These are phyloP conservation scores for Trifolium subterraneum DNA, from an alignment of 306 rosid genomes.

Conservation along the genomic window DNA sequence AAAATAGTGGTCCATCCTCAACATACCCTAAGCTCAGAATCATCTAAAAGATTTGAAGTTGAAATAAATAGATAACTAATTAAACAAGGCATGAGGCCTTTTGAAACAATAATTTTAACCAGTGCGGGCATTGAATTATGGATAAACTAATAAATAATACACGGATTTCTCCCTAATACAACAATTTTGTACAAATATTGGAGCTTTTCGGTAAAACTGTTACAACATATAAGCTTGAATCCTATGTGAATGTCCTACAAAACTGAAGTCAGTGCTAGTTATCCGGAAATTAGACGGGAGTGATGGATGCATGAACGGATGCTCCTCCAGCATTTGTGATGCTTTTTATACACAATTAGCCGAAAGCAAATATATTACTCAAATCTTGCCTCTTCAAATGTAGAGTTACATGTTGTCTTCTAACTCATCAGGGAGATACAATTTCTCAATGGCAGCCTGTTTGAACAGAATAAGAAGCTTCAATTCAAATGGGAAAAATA, in stretches of 20 bases:
- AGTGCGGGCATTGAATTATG: neutral
- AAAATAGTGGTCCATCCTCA: neutral
- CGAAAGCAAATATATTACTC: slow-evolving; percentile 50
- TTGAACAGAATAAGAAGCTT: slow-evolving; percentile 33
- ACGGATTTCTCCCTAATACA: slow-evolving; percentile 22
- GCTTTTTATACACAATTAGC: slow-evolving; percentile 47
- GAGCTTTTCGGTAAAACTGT: slow-evolving; percentile 33
- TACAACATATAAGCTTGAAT: slow-evolving; percentile 40
- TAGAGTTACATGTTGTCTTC: slow-evolving; percentile 68
- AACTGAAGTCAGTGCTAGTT: slow-evolving; percentile 49
- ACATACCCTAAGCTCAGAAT: neutral
- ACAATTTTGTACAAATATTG: slow-evolving; percentile 42
- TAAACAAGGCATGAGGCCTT: slow-evolving; percentile 2
- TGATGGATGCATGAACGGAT: slow-evolving; percentile 34
- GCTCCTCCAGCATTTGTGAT: slow-evolving; percentile 39
- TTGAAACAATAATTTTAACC: slow-evolving; percentile 7
- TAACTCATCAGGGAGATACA: slow-evolving; percentile 83
- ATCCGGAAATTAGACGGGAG: slow-evolving; percentile 36
- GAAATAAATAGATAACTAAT: neutral
- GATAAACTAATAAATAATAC: slow-evolving; percentile 44
- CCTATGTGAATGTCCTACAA: slow-evolving; percentile 55
- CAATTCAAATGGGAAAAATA: neutral
- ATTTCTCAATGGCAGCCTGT: slow-evolving; percentile 94
- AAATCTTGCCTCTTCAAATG: slow-evolving; percentile 38
- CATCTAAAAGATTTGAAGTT: neutral